Evolutionary conservation across 371 early-diverging fungal species (phyloP), one percentile per base, ranked within the genome.

Genomic region (Mortierella sp.): DNA sequence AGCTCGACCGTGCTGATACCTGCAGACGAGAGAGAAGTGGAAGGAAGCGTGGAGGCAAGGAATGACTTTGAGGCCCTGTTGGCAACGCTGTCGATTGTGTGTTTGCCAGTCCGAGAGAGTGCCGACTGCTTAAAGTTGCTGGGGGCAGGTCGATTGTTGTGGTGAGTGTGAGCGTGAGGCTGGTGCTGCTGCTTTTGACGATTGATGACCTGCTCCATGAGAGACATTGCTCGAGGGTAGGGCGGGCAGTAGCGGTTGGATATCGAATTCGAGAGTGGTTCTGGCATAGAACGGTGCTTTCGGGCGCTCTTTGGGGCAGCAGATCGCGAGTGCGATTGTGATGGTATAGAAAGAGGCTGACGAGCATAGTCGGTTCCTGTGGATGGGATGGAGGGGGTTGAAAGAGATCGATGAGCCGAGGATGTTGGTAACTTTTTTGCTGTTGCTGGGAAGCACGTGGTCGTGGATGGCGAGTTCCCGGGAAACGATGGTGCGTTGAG

Each of bases 151-250:
- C 57, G 71, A 16, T 43, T 76, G 16, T 57, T 74, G 50, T 48
- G 64, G 9, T 57, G n/a, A 11, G 34, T 37, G 13, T 69, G 73
- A 46, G 71, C 34, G 9, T 69, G 78, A 46, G 75, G 40, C 19
- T 64, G 82, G 1, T 81, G 74, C 61, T 79, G 82, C 8, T 75
- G 78, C 67, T 76, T 80, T 46, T 85, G 79, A 21, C 86, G 86
- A 44, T 85, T 76, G 46, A 85, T 73, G 31, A 85, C 86, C 44
- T 79, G 81, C 37, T 85, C 86, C 86, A 85, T 85, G 26, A 85
- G 79, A 2, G 86, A 85, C n/a, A 76, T 51, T 11, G 78, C 78
- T 40, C 76, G 71, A 5, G 84, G 71, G 16, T 75, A 84, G 1
- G 75, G 84, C 11, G 54, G 72, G 31, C 64, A 57, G 40, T 59